Conservation (phyloP, 257 asterid species). For the Dorcoceras hygrometricum region DNA sequence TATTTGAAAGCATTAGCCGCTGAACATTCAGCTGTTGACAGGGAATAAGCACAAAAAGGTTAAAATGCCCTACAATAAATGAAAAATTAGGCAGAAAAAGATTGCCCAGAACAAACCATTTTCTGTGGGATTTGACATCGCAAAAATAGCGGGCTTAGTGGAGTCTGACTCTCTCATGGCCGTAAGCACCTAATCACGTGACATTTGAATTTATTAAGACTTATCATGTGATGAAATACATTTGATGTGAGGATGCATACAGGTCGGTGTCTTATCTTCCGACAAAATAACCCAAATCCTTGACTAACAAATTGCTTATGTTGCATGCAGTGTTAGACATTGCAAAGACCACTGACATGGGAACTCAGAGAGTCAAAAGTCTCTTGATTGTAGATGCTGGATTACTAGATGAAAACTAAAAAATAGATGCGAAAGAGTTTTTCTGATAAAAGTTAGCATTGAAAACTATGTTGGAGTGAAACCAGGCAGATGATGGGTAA, state of each 20-base stretch:
- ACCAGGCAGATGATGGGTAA: constrained; percentile 5
- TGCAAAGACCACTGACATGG: neutral
- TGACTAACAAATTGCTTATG: constrained; percentile 1
- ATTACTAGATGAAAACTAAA: neutral
- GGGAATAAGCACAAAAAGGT: constrained; percentile 27
- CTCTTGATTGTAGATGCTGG: constrained; percentile 6
- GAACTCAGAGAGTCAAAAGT: constrained; percentile 11
- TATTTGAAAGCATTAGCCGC: constrained; percentile 85
- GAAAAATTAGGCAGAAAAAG: constrained; percentile 5
- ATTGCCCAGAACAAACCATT: constrained; percentile 60
- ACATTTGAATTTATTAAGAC: constrained; percentile 5
- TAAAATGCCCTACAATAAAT: constrained; percentile 18
- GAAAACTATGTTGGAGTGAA: neutral
- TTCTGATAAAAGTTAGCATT: neutral
- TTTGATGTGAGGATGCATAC: neutral
- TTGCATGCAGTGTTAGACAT: constrained; percentile 1
- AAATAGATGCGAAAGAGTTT: neutral
- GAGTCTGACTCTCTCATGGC: constrained; percentile 93
- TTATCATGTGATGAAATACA: constrained; percentile 7
- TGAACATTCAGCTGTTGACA: constrained; percentile 90
- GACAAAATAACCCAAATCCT: constrained; percentile 11
- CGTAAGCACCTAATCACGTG: constrained; percentile 67
- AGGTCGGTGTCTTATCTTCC: constrained; percentile 14
- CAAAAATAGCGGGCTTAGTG: constrained; percentile 86
- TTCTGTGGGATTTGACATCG: constrained; percentile 97